Conservation (phyloP, 441 rosid genomes). For the Raphanus hybrid region DNA sequence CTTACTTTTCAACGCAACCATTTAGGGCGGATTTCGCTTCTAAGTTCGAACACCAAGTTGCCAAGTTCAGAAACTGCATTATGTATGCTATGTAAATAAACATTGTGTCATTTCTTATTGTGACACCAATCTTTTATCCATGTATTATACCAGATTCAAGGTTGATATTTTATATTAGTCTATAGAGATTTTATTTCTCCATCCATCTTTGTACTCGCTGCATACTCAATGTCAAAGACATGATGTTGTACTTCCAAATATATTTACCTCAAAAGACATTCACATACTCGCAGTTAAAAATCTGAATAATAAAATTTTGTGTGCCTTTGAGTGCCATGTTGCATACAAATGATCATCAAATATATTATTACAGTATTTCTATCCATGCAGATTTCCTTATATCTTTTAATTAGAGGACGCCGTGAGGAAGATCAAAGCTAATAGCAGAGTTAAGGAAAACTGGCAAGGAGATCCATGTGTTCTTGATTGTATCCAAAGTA, state of each 20-base stretch:
- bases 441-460: too few species aligned
- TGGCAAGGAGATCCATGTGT: too few species aligned
- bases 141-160: not conserved
- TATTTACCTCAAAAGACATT: not conserved
- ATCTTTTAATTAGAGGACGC: too few species aligned
- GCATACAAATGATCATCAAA: not conserved
- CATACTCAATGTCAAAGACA: not conserved
- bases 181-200: not conserved
- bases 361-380: too few species aligned
- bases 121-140: not conserved
- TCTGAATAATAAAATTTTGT: not conserved
- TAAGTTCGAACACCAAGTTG: not conserved
- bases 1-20: not conserved
- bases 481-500: too few species aligned
- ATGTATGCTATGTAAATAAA: not conserved
- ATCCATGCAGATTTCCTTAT: too few species aligned
- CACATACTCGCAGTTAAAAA: not conserved
- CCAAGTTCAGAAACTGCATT: not conserved
- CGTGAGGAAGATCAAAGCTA: too few species aligned
- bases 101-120: not conserved
- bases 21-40: not conserved
- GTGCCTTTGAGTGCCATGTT: not conserved
- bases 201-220: not conserved
- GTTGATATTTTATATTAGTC: not conserved
- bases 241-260: not conserved